A percentile compares a stretch with the other conserved stretches of the same genome.
Evolutionary conservation across 2,329 filamentous ascomycete species (phyloP).

Genomic region (Aspergillus piperis): DNA sequence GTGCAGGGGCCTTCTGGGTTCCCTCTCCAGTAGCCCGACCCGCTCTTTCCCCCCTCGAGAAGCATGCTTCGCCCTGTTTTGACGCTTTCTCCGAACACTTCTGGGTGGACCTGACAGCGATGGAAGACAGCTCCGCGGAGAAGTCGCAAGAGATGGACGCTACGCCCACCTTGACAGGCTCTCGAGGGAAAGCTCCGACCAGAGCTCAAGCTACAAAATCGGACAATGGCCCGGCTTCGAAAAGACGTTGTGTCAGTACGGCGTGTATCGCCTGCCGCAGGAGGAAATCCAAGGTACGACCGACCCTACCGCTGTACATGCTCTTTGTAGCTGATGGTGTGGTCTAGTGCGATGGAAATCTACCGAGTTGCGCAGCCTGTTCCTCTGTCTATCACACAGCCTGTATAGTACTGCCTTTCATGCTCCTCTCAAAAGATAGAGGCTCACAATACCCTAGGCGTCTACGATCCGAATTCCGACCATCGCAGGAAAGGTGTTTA

Average conservation of each 20-base stretch:
- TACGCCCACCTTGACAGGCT: slow-evolving; percentile 16
- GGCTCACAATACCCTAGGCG: slow-evolving; percentile 59
- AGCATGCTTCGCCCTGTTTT: slow-evolving; percentile 24
- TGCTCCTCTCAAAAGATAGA: background rate
- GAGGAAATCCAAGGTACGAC: slow-evolving; percentile 69
- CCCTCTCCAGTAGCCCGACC: slow-evolving; percentile 9
- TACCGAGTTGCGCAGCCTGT: slow-evolving; percentile 93
- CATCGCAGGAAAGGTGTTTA: slow-evolving; percentile 96
- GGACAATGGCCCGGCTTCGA: slow-evolving; percentile 44
- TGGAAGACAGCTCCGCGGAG: slow-evolving; percentile 25
- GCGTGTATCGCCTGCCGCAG: slow-evolving; percentile 78
- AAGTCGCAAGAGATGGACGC: slow-evolving; percentile 15
- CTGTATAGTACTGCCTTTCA: slow-evolving; percentile 31
- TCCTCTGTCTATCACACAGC: slow-evolving; percentile 74
- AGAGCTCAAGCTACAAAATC: slow-evolving; percentile 35
- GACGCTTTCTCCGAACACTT: slow-evolving; percentile 24
- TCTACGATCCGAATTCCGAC: slow-evolving; percentile 96
- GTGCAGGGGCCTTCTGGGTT: slow-evolving; percentile 9
- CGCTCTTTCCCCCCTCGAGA: slow-evolving; percentile 16
- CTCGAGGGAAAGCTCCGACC: slow-evolving; percentile 19
- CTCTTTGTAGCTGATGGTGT: slow-evolving; percentile 7
- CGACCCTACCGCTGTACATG: slow-evolving; percentile 1
- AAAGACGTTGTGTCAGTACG: slow-evolving; percentile 79
- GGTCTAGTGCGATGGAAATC: slow-evolving; percentile 76
- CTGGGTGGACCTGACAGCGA: slow-evolving; percentile 30